These are phyloP conservation scores for Colletotrichum tamarilloi DNA, from an alignment of 2,329 filamentous ascomycete species.

Conservation along the genomic window DNA sequence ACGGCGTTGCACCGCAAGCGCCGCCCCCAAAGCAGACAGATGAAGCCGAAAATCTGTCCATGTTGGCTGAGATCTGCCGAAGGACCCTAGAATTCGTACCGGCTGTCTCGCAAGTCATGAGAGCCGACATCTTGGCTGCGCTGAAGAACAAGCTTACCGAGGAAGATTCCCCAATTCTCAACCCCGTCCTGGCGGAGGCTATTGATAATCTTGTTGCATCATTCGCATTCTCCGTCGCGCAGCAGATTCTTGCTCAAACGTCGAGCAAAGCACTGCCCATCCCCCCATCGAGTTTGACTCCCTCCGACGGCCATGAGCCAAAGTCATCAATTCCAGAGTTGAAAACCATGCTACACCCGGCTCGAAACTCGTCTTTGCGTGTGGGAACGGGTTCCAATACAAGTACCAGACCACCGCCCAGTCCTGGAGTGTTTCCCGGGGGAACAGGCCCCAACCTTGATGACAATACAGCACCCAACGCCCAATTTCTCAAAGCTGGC, in stretches of 20 bases:
- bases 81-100: conserved; percentile 87
- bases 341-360: conserved; percentile 78
- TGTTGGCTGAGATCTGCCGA: conserved; percentile 88
- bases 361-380: conserved; percentile 70
- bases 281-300: conserved; percentile 66
- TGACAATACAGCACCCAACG: conserved; percentile 47
- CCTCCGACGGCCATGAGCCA: conserved; percentile 63
- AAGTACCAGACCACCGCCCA: conserved; percentile 51
- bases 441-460: conserved; percentile 51
- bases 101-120: conserved; percentile 80
- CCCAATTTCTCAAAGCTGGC: conserved; percentile 70
- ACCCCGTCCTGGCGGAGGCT: conserved; percentile 59
- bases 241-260: conserved; percentile 82
- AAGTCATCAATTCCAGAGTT: conserved; percentile 74
- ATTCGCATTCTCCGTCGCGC: conserved; percentile 80
- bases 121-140: conserved; percentile 79
- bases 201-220: conserved; percentile 82
- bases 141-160: conserved; percentile 48
- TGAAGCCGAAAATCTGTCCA: conserved; percentile 78
- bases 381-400: conserved; percentile 44
- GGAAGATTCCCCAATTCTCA: conserved; percentile 42
- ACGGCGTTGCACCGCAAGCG: conserved; percentile 65
- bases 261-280: conserved; percentile 75
- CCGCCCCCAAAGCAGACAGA: conserved; percentile 62
- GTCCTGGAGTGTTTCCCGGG: conserved; percentile 65